A percentile compares a stretch with the other conserved stretches of the same genome.
phyloP scores from a whole-genome alignment of 2,329 filamentous ascomycete genomes.

The Diaporthe caulivora region DNA sequence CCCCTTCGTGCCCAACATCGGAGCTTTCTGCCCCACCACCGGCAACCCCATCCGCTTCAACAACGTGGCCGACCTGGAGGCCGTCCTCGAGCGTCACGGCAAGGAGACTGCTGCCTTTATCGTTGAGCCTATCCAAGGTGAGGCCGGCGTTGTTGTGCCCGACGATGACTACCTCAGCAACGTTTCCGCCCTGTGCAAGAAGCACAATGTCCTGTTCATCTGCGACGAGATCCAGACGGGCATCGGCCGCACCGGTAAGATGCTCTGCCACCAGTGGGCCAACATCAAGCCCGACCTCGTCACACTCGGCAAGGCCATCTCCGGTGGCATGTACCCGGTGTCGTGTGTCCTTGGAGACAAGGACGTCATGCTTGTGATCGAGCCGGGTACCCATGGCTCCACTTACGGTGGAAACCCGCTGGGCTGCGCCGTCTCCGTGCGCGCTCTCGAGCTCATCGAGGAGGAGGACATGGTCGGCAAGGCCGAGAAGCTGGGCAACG shows the following conservation, averaged over 20 bases:
- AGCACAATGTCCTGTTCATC: constrained; percentile 95
- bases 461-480: constrained; percentile 90
- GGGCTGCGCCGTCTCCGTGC: constrained; percentile 94
- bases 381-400: constrained; percentile 96
- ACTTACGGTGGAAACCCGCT: constrained; percentile 99
- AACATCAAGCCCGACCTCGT: constrained; percentile 96
- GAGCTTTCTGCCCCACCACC: constrained; percentile 81
- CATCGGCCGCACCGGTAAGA: constrained; percentile 92
- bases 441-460: constrained; percentile 91
- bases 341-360: constrained; percentile 83
- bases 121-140: constrained; percentile 96
- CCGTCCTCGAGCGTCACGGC: constrained; percentile 83
- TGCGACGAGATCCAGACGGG: constrained; percentile 99
- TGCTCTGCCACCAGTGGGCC: constrained; percentile 95
- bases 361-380: constrained; percentile 94
- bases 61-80: constrained; percentile 83
- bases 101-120: constrained; percentile 91
- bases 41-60: constrained; percentile 87
- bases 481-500: constrained; percentile 82
- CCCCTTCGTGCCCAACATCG: constrained; percentile 91
- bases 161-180: constrained; percentile 87
- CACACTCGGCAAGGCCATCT: constrained; percentile 96
- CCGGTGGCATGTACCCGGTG: constrained; percentile 98
- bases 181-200: constrained; percentile 87
- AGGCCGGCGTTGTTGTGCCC: constrained; percentile 96